Conservation (phyloP, 2,329 filamentous ascomycete genomes). For the Seiridium unicorne region DNA sequence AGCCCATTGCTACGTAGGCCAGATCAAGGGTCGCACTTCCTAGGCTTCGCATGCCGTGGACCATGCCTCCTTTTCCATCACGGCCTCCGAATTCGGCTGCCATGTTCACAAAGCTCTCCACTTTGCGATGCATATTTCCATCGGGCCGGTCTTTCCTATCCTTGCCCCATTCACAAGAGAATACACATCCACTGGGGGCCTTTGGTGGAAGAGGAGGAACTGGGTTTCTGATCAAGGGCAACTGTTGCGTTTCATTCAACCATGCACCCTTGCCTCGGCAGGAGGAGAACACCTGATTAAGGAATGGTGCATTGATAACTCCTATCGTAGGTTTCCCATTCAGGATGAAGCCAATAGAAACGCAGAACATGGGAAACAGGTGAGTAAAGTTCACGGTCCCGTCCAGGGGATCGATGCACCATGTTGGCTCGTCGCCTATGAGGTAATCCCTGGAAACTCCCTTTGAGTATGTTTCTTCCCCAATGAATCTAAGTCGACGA, state of each 20-base stretch:
- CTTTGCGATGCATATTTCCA: slow-evolving; percentile 69
- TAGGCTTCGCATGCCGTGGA: slow-evolving; percentile 71
- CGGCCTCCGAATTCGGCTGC: slow-evolving; percentile 63
- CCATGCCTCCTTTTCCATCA: slow-evolving; percentile 71
- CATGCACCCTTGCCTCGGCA: slow-evolving; percentile 66
- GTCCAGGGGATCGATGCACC: slow-evolving; percentile 76
- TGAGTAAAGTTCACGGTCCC: slow-evolving; percentile 82
- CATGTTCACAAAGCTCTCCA: slow-evolving; percentile 75
- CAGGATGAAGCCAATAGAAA: slow-evolving; percentile 70
- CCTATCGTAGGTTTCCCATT: slow-evolving; percentile 62
- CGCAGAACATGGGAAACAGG: slow-evolving; percentile 78
- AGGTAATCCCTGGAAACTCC: slow-evolving; percentile 67
- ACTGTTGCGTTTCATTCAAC: slow-evolving; percentile 60
- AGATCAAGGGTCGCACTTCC: slow-evolving; percentile 73
- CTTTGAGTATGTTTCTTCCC: slow-evolving; percentile 74
- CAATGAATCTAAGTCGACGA: slow-evolving; percentile 59
- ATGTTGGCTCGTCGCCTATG: slow-evolving; percentile 62
- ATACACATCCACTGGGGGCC: slow-evolving; percentile 68
- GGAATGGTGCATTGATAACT: slow-evolving; percentile 70
- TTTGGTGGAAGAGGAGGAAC: slow-evolving; percentile 60
- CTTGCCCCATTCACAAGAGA: slow-evolving; percentile 79
- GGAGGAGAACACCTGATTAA: slow-evolving; percentile 68
- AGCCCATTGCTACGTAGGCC: slow-evolving; percentile 72
- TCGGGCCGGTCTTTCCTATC: slow-evolving; percentile 65
- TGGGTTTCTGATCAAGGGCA: slow-evolving; percentile 64